Conservation (phyloP, 768 basidiomycete species). For the Suillus hirtellus region DNA sequence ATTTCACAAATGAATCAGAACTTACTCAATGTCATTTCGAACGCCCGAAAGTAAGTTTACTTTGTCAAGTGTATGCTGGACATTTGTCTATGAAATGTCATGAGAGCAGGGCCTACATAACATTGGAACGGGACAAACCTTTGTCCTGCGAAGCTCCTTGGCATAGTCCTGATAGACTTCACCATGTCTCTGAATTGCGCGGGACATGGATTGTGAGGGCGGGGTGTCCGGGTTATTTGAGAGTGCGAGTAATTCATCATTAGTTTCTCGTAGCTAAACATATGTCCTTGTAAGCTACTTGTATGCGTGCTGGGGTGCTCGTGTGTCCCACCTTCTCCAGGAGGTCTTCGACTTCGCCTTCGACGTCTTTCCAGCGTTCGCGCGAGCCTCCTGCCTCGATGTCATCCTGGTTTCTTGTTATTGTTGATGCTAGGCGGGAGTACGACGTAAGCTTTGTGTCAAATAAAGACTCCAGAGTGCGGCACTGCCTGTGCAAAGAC, state of each 20-base stretch:
- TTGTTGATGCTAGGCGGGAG: constrained; percentile 75
- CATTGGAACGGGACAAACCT: constrained; percentile 45
- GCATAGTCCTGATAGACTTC: constrained; percentile 89
- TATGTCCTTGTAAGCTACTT: constrained; percentile 11
- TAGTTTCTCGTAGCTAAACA: constrained; percentile 78
- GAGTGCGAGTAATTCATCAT: constrained; percentile 72
- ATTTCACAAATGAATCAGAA: constrained; percentile 4
- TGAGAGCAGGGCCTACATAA: constrained; percentile 5
- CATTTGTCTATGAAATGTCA: constrained; percentile 56
- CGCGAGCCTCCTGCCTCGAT: constrained; percentile 69
- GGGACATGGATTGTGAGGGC: constrained; percentile 81
- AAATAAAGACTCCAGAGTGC: constrained; percentile 91
- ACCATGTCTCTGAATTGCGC: constrained; percentile 86
- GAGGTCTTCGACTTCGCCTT: constrained; percentile 84
- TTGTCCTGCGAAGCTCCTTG: constrained; percentile 83
- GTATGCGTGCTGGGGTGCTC: background rate
- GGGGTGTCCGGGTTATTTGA: constrained; percentile 66
- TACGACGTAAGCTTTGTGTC: constrained; percentile 91
- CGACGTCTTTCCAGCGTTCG: constrained; percentile 79
- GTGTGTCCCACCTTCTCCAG: constrained; percentile 66
- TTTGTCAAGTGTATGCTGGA: constrained; percentile 80
- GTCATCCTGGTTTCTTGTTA: constrained; percentile 55
- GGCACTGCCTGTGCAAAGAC: constrained; percentile 84
- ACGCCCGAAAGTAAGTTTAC: constrained; percentile 88
- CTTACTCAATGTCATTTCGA: constrained; percentile 93